A percentile compares a stretch with the other conserved stretches of the same genome.
Evolutionary conservation across 176 grass and related monocot genomes (phyloP).

Genomic region (Melocanna baccifera): DNA sequence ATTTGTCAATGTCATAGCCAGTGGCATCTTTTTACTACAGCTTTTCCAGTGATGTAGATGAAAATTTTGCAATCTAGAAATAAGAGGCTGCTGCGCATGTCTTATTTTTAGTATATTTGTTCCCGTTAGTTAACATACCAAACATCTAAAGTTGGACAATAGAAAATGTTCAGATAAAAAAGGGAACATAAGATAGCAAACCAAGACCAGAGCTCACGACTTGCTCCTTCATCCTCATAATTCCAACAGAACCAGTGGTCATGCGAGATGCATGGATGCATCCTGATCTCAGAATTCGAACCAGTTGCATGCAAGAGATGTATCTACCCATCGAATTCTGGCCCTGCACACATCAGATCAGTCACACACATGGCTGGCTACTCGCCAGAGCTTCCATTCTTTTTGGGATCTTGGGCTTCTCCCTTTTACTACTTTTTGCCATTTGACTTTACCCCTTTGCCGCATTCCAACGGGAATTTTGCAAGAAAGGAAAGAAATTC

Average conservation of each 20-base stretch:
- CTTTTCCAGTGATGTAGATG: neutral
- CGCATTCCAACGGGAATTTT: slow-evolving; percentile 36
- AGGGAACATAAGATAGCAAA: neutral
- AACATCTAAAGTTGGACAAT: neutral
- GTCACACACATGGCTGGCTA: neutral
- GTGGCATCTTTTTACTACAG: neutral
- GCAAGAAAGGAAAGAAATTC: neutral
- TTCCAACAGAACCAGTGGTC: neutral
- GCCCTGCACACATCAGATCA: neutral
- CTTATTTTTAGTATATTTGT: no score
- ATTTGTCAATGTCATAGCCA: neutral
- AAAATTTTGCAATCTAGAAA: neutral
- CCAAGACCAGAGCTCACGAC: neutral
- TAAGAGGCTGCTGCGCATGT: neutral
- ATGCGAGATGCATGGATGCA: neutral
- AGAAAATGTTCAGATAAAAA: neutral
- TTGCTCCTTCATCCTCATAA: neutral
- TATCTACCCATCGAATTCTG: neutral
- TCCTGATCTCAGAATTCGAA: neutral
- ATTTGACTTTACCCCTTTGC: neutral
- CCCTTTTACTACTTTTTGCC: neutral
- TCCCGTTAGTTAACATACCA: neutral
- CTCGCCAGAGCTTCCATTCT: slow-evolving; percentile 12
- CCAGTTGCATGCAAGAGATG: neutral
- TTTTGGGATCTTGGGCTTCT: slow-evolving; percentile 30